Conservation (phyloP, 495 filamentous ascomycete species). For the Amniculicola lignicola region DNA sequence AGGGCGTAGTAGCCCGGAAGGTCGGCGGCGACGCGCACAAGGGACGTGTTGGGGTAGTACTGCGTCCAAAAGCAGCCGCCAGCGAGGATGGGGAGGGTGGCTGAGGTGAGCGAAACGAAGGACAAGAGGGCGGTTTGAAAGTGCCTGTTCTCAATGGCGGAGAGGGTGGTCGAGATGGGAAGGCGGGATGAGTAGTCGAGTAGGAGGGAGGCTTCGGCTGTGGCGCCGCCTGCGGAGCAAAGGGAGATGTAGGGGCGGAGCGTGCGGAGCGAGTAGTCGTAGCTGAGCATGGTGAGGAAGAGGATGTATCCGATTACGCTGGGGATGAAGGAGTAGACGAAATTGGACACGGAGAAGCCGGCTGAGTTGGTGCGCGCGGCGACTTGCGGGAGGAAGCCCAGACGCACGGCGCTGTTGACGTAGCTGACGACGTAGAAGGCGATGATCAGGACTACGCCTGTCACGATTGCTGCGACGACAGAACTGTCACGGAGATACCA, state of each 20-base stretch:
- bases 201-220: conserved; percentile 66
- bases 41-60: conserved; percentile 50
- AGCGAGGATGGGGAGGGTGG: conserved; percentile 68
- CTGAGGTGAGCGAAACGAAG: conserved; percentile 59
- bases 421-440: conserved; percentile 68
- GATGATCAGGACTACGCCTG: conserved; percentile 62
- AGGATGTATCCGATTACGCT: conserved; percentile 69
- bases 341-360: conserved; percentile 81
- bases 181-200: conserved; percentile 67
- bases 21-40: conserved; percentile 60
- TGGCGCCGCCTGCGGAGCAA: conserved; percentile 54
- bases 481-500: conserved; percentile 69
- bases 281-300: conserved; percentile 72
- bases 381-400: conserved; percentile 69
- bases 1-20: conserved; percentile 65
- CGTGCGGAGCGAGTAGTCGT: conserved; percentile 72
- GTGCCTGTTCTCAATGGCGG: conserved; percentile 63
- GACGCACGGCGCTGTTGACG: conserved; percentile 59
- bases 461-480: conserved; percentile 61
- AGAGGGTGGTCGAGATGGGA: conserved; percentile 60
- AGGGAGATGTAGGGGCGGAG: conserved; percentile 73
- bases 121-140: conserved; percentile 69
- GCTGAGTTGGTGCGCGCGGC: conserved; percentile 55
- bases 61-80: conserved; percentile 82
- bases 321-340: conserved; percentile 83